Evolutionary conservation across 2,329 filamentous ascomycete species (phyloP).

Genomic region (Monosporascus sp.): DNA sequence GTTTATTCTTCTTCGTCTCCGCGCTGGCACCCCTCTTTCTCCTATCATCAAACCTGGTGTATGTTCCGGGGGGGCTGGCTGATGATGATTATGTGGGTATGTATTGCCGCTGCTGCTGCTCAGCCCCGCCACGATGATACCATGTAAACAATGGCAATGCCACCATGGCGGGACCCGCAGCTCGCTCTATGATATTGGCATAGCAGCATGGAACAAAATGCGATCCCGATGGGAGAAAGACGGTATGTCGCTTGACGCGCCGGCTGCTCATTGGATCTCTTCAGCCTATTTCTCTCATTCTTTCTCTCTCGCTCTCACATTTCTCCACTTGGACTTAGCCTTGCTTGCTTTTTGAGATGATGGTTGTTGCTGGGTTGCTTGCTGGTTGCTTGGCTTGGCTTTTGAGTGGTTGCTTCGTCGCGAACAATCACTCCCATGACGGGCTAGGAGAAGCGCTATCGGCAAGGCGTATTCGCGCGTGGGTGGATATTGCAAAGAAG

Average conservation of each 20-base stretch:
- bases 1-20: no score
- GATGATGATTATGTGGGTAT: not conserved
- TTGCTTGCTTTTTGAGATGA: not conserved
- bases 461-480: slow-evolving; percentile 5
- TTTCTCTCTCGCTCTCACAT: not conserved
- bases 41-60: no score
- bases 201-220: not conserved
- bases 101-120: not conserved
- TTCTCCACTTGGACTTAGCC: not conserved
- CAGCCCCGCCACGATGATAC: not conserved
- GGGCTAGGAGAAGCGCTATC: not conserved
- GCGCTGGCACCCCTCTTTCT: no score
- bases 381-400: slow-evolving; percentile 1
- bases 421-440: slow-evolving; percentile 1
- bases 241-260: not conserved
- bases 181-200: not conserved
- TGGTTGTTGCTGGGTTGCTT: slow-evolving; percentile 1
- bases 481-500: slow-evolving; percentile 5
- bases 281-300: not conserved
- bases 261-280: not conserved
- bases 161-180: not conserved
- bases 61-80: no score
- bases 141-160: not conserved
- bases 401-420: not conserved
- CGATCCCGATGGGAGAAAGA: not conserved